Evolutionary conservation across 176 grass and related monocot species (phyloP), one percentile per base, ranked within the genome.

Genomic region (Areca catechu): DNA sequence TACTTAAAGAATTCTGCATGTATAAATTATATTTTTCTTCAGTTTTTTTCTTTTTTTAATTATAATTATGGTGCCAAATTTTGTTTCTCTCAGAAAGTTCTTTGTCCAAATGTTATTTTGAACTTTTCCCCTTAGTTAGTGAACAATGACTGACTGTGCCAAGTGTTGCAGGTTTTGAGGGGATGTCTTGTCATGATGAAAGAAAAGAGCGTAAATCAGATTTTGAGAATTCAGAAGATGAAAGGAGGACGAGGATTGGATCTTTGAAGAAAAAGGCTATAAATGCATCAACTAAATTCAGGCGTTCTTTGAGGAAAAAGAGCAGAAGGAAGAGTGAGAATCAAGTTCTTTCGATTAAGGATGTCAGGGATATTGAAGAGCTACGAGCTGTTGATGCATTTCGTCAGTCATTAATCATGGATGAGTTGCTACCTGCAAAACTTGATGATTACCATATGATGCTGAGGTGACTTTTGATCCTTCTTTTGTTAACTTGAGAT

Each of bases 241-340:
- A 97, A 54, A 86, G 66, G 47, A 86, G 74, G 65, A 67, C 75
- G 17, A 90, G 78, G 76, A 58, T 48, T 57, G 84, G 72, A 5
- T 79, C 80, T 48, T 78, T 91, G 24, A 97, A 91, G 80, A 91
- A 85, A 72, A 87, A 70, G 64, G 93, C 93, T 1, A 69, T 80
- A 50, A 88, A 43, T 55, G 91, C 86, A 23, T 71, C 83, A 25
- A 62, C 77, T 70, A 96, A 71, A 60, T 91, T 97, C 25, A 91
- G 82, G 78, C 87, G 63, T 57, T 97, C 93, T 56, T 80, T 97
- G 18, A 74, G 24, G 63, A 71, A 62, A 34, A 86, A 72, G 73
- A 76, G 93, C 53, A 87, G 73, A 64, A 75, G 72, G 14, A 97
- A 72, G 72, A 59, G 49, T 7, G 80, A 71, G 21, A 63, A 65